Base-by-base conservation (phyloP, 257 asterid species). In the Primulina eburnea region DNA sequence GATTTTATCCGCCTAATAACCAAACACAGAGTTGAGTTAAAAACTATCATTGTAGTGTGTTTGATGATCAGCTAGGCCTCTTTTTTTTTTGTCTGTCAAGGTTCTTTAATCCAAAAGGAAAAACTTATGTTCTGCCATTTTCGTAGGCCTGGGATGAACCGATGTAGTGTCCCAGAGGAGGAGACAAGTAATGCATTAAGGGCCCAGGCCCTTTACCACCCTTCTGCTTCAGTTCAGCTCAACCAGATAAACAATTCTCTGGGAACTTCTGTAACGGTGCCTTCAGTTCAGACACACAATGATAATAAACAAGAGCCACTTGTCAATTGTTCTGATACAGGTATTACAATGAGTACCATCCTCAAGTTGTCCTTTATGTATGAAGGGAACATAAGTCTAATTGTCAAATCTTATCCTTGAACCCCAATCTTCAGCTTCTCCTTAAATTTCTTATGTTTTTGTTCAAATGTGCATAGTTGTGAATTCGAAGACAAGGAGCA, bases 141-240 rank as follows among this genome's bases (percentile, higher is more conserved):
- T 71, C 56, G 52, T 82, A 94, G 99, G 93, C 96, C 97, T 79
- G 92, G 88, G 77, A 81, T 85, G 97, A 91, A 94, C 81, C 96
- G 91, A 26, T 94, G 99, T 71, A 77, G 73, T 72, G 68, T 94
- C 82, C 82, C 87, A 7, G 96, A 94, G 81, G 96, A 89, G 76
- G 87, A 79, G 78, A 92, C 99, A 6, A 86, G 96, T 32, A 87
- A 80, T 73, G 91, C 97, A 77, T 59, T 88, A 65, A 87, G 92
- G 69, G 87, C 97, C 75, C 88, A 91, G 71, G 87, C 97, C 75
- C 88, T 81, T 71, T 86, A 89, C 88, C 90, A 86, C 58, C 95
- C 89, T 28, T 81, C 86, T 81, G 70, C 85, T 77, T 64, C 80
- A 63, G 16, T 38, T 8, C 50, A 38, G 16, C 50, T 1, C 50